These are phyloP conservation scores for Chlamydomonas asymmetrica DNA, from an alignment of 139 green algal genomes.

Conservation along the genomic window DNA sequence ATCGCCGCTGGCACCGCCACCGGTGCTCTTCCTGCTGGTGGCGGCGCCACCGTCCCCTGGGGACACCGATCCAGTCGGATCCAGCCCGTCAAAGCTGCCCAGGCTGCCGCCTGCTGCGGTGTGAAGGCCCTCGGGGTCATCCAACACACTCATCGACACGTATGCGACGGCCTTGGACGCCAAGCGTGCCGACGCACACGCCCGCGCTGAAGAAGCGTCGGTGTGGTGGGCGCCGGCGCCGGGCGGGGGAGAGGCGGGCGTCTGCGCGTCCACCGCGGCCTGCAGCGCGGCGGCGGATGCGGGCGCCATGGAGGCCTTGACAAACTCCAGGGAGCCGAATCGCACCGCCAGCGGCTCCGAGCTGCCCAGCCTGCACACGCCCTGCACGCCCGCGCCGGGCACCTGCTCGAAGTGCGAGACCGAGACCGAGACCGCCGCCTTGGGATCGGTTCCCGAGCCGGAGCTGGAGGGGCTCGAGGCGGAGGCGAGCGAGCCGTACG, in stretches of 20 bases:
- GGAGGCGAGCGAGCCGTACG: not conserved
- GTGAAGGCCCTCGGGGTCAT: too few relatives aligned
- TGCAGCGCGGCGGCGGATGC: not conserved
- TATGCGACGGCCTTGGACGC: too few relatives aligned
- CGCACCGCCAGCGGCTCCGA: conserved; percentile 14
- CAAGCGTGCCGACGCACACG: too few relatives aligned
- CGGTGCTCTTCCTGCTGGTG: too few relatives aligned
- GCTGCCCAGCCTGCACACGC: conserved; percentile 38
- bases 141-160: too few relatives aligned
- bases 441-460: not conserved
- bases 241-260: too few relatives aligned
- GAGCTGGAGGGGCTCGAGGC: not conserved
- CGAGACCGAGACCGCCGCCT: too few relatives aligned
- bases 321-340: conserved; percentile 68
- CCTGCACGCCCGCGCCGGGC: conserved; percentile 48
- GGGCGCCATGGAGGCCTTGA: conserved; percentile 19
- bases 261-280: not conserved
- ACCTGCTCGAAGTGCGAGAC: conserved; percentile 41
- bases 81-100: too few relatives aligned
- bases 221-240: too few relatives aligned
- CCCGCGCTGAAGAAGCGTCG: too few relatives aligned
- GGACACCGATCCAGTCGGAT: too few relatives aligned
- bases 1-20: conserved; percentile 8
- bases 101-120: too few relatives aligned
- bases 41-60: not conserved